phyloP scores from a whole-genome alignment of 2,329 filamentous ascomycete species.

The Sporothrix protearum region DNA sequence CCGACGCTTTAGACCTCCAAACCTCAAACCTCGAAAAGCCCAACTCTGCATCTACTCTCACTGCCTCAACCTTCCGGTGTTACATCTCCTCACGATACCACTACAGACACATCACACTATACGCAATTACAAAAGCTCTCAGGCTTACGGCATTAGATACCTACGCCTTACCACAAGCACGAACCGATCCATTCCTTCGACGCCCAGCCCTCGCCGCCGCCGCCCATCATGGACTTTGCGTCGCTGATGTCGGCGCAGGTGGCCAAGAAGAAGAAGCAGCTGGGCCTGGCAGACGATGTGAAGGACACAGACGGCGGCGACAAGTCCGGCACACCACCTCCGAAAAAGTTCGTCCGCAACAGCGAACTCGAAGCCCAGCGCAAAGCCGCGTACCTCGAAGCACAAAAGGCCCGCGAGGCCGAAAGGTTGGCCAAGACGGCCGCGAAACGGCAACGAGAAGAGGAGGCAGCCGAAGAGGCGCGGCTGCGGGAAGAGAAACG shows the following conservation, averaged over 20 bases:
- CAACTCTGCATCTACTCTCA: neutral
- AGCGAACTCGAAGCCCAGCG: constrained; percentile 82
- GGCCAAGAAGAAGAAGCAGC: constrained; percentile 59
- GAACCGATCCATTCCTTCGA: no score
- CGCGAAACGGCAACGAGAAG: constrained; percentile 84
- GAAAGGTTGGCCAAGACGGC: constrained; percentile 66
- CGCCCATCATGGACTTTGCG: constrained; percentile 79
- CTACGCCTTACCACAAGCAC: neutral
- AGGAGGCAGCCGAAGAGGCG: constrained; percentile 71
- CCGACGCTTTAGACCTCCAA: neutral
- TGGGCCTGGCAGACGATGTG: neutral
- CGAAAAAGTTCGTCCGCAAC: constrained; percentile 78
- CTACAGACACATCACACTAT: no score
- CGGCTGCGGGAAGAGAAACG: constrained; percentile 77
- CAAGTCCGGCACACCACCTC: constrained; percentile 32
- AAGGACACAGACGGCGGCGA: neutral
- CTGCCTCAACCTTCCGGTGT: no score
- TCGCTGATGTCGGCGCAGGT: constrained; percentile 91
- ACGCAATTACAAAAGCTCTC: neutral
- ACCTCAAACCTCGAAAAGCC: neutral
- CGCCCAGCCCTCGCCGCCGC: no score
- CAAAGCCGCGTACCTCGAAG: constrained; percentile 72
- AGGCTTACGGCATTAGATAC: no score
- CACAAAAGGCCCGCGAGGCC: constrained; percentile 70
- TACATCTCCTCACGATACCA: no score